A percentile compares a stretch with the other conserved stretches of the same genome.
Evolutionary conservation across 2,329 filamentous ascomycete species (phyloP).

Genomic region (Dactylellina cionopaga): DNA sequence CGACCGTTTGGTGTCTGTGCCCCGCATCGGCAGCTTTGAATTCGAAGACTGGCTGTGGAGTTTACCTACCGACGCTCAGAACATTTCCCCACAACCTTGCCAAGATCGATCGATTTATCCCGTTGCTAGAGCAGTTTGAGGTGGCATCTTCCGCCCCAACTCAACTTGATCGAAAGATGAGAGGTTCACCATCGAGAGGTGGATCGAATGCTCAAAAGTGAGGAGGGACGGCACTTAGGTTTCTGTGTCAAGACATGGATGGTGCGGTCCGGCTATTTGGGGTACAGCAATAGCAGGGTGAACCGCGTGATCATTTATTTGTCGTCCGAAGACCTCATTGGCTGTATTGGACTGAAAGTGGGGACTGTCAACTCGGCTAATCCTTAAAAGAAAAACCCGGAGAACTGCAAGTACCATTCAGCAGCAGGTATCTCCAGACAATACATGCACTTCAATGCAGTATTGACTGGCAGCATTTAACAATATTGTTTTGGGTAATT

Average conservation of each 20-base stretch:
- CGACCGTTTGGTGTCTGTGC: slow-evolving; percentile 41
- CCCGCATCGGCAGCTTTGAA: slow-evolving; percentile 24
- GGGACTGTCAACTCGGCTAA: slow-evolving; percentile 44
- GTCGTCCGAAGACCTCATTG: slow-evolving; percentile 51
- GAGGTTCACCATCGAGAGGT: no score
- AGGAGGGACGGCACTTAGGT: slow-evolving; percentile 13
- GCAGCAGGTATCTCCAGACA: background rate
- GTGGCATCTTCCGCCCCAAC: slow-evolving; percentile 24
- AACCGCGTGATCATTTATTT: slow-evolving; percentile 49
- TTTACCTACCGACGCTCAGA: slow-evolving; percentile 15
- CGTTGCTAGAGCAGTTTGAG: slow-evolving; percentile 21
- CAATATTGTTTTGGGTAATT: no score
- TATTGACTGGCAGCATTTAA: no score
- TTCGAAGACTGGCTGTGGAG: slow-evolving; percentile 16
- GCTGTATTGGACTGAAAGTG: slow-evolving; percentile 12
- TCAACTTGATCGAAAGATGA: background rate
- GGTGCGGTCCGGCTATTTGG: slow-evolving; percentile 50
- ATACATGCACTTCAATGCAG: background rate
- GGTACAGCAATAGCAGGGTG: slow-evolving; percentile 19
- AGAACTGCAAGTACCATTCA: background rate
- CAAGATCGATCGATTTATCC: slow-evolving; percentile 50
- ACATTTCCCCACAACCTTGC: slow-evolving; percentile 42
- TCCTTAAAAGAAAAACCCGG: slow-evolving; percentile 25
- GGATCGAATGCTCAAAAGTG: background rate
- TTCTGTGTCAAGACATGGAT: slow-evolving; percentile 49